Base-by-base conservation (phyloP, 768 basidiomycete species). In the Suillus americanus region DNA sequence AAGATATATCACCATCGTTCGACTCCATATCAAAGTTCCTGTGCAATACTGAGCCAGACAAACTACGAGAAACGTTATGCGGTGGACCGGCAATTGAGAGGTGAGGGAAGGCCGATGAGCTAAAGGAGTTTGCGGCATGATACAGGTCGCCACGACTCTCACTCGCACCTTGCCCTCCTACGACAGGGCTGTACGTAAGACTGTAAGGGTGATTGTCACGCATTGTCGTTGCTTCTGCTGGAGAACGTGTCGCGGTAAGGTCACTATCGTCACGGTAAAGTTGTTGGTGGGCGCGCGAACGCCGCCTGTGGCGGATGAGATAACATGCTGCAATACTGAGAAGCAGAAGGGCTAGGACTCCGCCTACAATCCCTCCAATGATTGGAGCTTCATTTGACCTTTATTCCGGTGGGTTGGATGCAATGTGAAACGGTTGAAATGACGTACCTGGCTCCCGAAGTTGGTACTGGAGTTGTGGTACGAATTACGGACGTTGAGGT, bases 321-420 rank as follows among this genome's bases (percentile, higher is more conserved):
- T 40, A 50, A 38, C 37, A 65, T 28, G 48, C 35, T 28, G 51
- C 54, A 46, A 63, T 7, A 20, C 30, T 1, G 5, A 65, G 18
- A 35, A 65, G 40, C 14, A 65, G 12, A 25, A 65, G 40, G 13
- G 55, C 51, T 18, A 56, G 16, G 9, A 64, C 35, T 16, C 53
- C 65, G 18, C 65, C 62, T 3, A 65, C 62, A 43, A 63, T 10
- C 6, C 65, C 65, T 25, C 55, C 65, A 56, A 65, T 62, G 38
- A 65, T 37, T 13, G 45, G 23, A 16, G 18, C 60, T 61, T 64
- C 20, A 33, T 51, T 50, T 41, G 61, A 53, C 37, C 38, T 62
- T 50, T 13, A 64, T 28, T 5, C 13, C 25, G 2, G 37, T 25
- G 6, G 16, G 45, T 50, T 28, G 40, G n/a, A 40, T 62, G 35